These are phyloP conservation scores for Penicillium olsonii DNA, from an alignment of 2,329 filamentous ascomycete species.

Conservation along the genomic window DNA sequence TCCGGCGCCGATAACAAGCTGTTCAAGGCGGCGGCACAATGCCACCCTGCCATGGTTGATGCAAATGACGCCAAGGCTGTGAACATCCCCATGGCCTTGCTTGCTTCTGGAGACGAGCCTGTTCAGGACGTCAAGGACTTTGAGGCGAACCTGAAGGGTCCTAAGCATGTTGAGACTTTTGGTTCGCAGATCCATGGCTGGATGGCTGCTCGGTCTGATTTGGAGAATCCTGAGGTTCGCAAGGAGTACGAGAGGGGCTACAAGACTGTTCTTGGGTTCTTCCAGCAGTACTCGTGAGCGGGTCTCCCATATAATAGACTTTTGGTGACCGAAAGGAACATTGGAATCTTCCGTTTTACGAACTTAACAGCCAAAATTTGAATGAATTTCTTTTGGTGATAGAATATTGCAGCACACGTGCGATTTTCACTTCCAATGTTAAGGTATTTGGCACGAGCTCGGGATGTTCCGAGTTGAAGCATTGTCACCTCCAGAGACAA, in stretches of 20 bases:
- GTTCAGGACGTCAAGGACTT: constrained; percentile 49
- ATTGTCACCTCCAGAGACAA: no score
- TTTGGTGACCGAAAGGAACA: not conserved
- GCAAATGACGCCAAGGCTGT: constrained; percentile 58
- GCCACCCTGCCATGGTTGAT: constrained; percentile 63
- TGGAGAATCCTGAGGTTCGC: constrained; percentile 42
- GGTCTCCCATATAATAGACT: not conserved
- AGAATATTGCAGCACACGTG: no score
- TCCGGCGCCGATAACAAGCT: constrained; percentile 49
- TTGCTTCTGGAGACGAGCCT: constrained; percentile 60
- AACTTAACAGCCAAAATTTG: no score
- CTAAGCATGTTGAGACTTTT: constrained; percentile 48
- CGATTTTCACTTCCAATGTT: no score
- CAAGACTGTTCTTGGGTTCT: constrained; percentile 41
- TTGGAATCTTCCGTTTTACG: no score
- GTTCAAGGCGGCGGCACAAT: constrained; percentile 60
- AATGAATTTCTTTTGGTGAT: no score
- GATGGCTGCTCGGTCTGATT: constrained; percentile 47
- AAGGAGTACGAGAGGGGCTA: constrained; percentile 50
- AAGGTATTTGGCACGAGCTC: no score
- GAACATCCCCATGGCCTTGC: constrained; percentile 58
- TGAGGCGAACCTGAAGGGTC: constrained; percentile 38
- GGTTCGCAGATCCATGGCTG: constrained; percentile 48
- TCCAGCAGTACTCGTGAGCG: constrained; percentile 41
- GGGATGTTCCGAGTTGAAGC: no score